phyloP scores from a whole-genome alignment of 768 basidiomycete species.

The Podaxis sp. region DNA sequence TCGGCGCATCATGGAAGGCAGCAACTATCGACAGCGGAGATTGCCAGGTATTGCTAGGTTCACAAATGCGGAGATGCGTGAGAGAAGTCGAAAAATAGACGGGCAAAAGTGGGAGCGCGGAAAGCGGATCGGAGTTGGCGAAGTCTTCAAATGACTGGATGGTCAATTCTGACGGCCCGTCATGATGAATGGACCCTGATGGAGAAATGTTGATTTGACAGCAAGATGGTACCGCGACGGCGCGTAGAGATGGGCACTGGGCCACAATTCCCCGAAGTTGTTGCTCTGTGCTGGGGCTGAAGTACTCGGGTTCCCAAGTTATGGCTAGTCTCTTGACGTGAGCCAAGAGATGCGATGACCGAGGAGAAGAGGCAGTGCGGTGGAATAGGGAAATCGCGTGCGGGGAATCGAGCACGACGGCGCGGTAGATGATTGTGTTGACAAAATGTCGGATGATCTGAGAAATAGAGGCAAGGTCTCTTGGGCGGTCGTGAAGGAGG shows the following conservation, averaged over 20 bases:
- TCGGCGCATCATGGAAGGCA: constrained; percentile 32
- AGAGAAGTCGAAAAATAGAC: constrained; percentile 24
- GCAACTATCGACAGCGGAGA: constrained; percentile 33
- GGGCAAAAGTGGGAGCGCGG: constrained; percentile 8
- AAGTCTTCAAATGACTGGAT: constrained; percentile 27
- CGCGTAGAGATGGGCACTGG: constrained; percentile 33
- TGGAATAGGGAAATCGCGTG: constrained; percentile 32
- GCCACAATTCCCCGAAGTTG: constrained; percentile 30
- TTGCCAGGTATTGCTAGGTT: constrained; percentile 36
- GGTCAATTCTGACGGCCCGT: constrained; percentile 26
- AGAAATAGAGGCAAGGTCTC: constrained; percentile 29
- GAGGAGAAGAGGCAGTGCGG: constrained; percentile 29
- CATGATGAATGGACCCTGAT: constrained; percentile 15
- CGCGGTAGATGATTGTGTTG: constrained; percentile 37
- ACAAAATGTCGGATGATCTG: constrained; percentile 31
- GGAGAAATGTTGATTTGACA: constrained; percentile 18
- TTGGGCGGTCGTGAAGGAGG: constrained; percentile 29
- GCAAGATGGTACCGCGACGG: constrained; percentile 29
- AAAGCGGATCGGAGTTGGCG: constrained; percentile 6
- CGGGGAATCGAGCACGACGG: constrained; percentile 34
- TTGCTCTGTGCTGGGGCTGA: constrained; percentile 14
- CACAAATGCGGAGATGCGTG: constrained; percentile 39
- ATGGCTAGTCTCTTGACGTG: constrained; percentile 39
- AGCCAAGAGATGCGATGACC: constrained; percentile 27
- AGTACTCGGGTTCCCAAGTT: constrained; percentile 26